Evolutionary conservation across 768 basidiomycete species (phyloP).

Genomic region (Fomitopsis pulvina): DNA sequence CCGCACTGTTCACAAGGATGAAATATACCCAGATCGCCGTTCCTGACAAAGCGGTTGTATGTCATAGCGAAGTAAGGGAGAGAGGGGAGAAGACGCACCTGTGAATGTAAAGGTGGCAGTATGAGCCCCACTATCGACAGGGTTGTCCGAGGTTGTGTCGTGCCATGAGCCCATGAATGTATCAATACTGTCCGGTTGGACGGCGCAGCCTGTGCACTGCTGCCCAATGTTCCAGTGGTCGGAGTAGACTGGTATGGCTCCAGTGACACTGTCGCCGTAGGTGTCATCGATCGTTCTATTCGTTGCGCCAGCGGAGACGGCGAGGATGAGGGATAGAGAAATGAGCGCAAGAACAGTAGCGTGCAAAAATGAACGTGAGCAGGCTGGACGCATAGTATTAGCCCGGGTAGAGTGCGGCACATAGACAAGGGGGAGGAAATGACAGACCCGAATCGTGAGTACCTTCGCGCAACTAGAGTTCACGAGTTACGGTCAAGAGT

Average conservation of each 20-base stretch:
- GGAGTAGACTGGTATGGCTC: background rate
- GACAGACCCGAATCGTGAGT: too few relatives aligned
- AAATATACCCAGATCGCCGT: too few relatives aligned
- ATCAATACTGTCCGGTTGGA: background rate
- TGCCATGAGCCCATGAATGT: slow-evolving; percentile 10
- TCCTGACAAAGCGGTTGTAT: too few relatives aligned
- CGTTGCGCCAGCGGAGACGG: background rate
- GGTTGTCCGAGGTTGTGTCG: slow-evolving; percentile 6
- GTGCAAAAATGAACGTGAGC: too few relatives aligned
- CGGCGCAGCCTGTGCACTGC: slow-evolving; percentile 7
- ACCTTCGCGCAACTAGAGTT: too few relatives aligned
- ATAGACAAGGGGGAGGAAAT: too few relatives aligned
- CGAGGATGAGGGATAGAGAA: background rate
- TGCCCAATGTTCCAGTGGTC: slow-evolving; percentile 7
- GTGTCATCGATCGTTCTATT: slow-evolving; percentile 3
- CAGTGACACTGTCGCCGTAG: background rate
- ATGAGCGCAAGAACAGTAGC: background rate
- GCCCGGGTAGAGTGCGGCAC: too few relatives aligned
- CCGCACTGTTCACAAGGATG: too few relatives aligned
- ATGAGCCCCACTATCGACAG: background rate
- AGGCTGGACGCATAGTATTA: too few relatives aligned
- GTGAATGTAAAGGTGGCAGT: background rate
- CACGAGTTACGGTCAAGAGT: too few relatives aligned
- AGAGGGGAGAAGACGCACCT: background rate
- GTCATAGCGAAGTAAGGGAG: too few relatives aligned